These are phyloP conservation scores for Astragalus glycyphyllos DNA, from an alignment of 306 rosid species.

Conservation along the genomic window DNA sequence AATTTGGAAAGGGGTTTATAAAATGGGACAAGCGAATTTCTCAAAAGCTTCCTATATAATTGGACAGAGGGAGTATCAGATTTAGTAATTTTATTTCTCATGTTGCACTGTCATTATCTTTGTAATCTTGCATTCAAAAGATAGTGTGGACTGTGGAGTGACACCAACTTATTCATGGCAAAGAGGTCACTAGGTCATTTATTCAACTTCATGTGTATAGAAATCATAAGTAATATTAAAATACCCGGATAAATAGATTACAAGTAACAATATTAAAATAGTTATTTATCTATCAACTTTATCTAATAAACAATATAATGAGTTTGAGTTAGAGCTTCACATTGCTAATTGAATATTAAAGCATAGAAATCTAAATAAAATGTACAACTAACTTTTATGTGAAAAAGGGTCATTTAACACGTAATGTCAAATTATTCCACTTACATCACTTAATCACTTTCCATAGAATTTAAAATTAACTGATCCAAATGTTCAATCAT, in stretches of 20 bases:
- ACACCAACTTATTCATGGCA: background rate
- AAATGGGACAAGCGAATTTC: too few relatives aligned
- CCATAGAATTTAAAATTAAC: background rate
- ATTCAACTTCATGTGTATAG: background rate
- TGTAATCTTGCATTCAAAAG: background rate
- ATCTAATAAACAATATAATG: background rate
- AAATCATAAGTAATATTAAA: background rate
- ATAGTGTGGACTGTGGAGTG: background rate
- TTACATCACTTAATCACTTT: background rate
- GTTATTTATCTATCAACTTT: background rate
- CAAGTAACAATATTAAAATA: background rate
- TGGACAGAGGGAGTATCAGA: background rate
- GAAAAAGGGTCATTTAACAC: background rate
- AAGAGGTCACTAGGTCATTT: background rate
- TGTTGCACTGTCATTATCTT: background rate
- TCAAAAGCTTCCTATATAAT: too few relatives aligned
- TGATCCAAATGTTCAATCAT: background rate
- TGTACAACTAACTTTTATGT: too few relatives aligned
- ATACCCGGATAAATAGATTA: background rate
- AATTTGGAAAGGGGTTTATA: too few relatives aligned
- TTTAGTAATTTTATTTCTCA: slow-evolving; percentile 18
- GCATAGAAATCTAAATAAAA: too few relatives aligned
- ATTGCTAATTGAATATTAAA: background rate
- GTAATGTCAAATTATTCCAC: background rate
- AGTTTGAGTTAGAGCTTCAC: too few relatives aligned